phyloP scores from a whole-genome alignment of 208 protist species.

The Crithidia brevicula region DNA sequence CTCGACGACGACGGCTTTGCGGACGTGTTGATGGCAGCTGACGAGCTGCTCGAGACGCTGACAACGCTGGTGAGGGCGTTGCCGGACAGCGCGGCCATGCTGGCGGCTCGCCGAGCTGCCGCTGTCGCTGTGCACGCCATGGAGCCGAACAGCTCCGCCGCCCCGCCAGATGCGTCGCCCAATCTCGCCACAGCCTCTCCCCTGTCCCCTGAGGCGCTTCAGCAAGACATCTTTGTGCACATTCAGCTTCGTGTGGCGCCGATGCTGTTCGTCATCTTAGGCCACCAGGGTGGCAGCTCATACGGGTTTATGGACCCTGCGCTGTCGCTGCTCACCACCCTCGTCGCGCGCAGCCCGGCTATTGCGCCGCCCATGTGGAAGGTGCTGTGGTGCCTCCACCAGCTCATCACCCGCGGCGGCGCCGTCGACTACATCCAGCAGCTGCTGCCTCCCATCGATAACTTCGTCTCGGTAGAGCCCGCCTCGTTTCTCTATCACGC shows the following conservation, averaged over 20 bases:
- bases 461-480: conserved; percentile 85
- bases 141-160: conserved; percentile 5
- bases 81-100: conserved; percentile 35
- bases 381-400: conserved; percentile 72
- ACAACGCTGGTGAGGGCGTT: conserved; percentile 75
- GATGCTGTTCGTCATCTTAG: conserved; percentile 79
- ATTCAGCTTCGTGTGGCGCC: conserved; percentile 67
- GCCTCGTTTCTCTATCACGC: conserved; percentile 57
- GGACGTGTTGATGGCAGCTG: conserved; percentile 74
- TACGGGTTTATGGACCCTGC: conserved; percentile 90
- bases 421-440: conserved; percentile 88
- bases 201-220: conserved; percentile 15
- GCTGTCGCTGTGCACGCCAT: conserved; percentile 3
- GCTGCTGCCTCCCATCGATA: conserved; percentile 91
- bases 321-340: conserved; percentile 81
- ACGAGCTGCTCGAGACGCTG: conserved; percentile 87
- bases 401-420: conserved; percentile 57
- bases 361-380: conserved; percentile 70
- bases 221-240: conserved; percentile 56
- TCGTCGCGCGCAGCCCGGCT: conserved; percentile 77
- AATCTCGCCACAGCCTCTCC: not conserved
- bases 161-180: not conserved
- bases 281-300: conserved; percentile 61
- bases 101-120: conserved; percentile 14
- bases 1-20: conserved; percentile 62